Conservation (phyloP, 805 yeast species). For the Saturnispora gosingensis region DNA sequence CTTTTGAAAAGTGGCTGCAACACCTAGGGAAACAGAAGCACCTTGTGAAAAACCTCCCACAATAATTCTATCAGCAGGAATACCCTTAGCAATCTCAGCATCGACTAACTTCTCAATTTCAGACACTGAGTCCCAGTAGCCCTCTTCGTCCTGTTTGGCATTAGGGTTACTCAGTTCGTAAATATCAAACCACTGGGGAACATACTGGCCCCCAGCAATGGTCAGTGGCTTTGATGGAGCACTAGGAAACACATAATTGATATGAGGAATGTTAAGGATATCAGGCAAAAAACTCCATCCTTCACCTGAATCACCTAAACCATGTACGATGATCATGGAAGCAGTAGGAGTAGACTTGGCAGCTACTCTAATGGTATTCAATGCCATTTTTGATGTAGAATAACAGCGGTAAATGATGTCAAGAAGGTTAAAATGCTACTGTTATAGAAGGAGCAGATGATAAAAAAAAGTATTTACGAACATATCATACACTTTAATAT, state of each 20-base stretch:
- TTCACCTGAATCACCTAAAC: conserved; percentile 82
- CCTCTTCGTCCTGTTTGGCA: conserved; percentile 42
- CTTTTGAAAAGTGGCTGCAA: conserved; percentile 41
- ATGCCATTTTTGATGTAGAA: conserved; percentile 7
- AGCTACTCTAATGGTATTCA: conserved; percentile 30
- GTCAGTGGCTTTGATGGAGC: conserved; percentile 73
- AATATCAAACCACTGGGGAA: conserved; percentile 89
- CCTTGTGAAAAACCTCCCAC: conserved; percentile 97
- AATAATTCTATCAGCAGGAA: conserved; percentile 59
- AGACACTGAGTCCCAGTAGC: conserved; percentile 43
- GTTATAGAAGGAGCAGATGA: neutral
- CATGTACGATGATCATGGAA: conserved; percentile 73
- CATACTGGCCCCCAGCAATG: conserved; percentile 50
- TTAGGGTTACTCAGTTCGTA: conserved; percentile 40
- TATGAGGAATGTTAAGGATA: conserved; percentile 44
- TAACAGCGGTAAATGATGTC: neutral
- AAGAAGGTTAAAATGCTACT: neutral
- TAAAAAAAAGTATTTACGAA: neutral
- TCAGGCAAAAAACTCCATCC: conserved; percentile 86
- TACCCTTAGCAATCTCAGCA: conserved; percentile 44
- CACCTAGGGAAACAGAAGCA: conserved; percentile 65
- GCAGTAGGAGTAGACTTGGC: conserved; percentile 41
- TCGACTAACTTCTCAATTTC: conserved; percentile 37
- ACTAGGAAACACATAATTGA: conserved; percentile 79
- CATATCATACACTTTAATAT: too few species aligned